These are phyloP conservation scores for Zychaea mexicana DNA, from an alignment of 371 early-diverging fungal genomes.

Conservation along the genomic window DNA sequence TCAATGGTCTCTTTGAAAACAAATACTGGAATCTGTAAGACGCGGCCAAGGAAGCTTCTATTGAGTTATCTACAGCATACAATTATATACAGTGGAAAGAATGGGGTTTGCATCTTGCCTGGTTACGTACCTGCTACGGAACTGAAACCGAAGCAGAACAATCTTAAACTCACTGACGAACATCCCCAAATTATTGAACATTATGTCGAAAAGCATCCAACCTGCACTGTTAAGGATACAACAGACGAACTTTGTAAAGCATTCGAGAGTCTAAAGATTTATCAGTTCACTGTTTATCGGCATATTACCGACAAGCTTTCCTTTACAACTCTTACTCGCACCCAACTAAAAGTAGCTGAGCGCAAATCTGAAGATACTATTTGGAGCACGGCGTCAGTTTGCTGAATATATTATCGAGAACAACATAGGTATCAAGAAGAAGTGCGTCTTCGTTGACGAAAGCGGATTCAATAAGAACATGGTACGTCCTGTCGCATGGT, in stretches of 20 bases:
- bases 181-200: constrained; percentile 12
- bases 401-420: constrained; percentile 8
- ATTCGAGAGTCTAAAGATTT: constrained; percentile 15
- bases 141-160: constrained; percentile 1
- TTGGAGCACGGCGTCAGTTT: constrained; percentile 19
- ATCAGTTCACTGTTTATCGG: constrained; percentile 18
- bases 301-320: constrained; percentile 24
- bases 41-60: constrained; percentile 1
- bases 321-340: constrained; percentile 24
- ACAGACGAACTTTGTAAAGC: constrained; percentile 18
- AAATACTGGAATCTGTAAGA: background rate
- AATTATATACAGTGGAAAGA: constrained; percentile 8
- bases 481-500: constrained; percentile 7
- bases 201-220: constrained; percentile 16
- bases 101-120: constrained; percentile 4
- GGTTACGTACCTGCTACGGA: constrained; percentile 6
- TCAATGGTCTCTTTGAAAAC: background rate
- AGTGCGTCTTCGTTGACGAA: constrained; percentile 10
- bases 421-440: background rate
- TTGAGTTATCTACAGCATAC: constrained; percentile 2
- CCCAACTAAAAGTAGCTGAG: constrained; percentile 20
- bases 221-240: constrained; percentile 19
- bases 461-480: constrained; percentile 4
- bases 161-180: constrained; percentile 10
- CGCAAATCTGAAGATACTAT: constrained; percentile 20